Percentiles rank a stretch among this genome's conserved stretches.
These are phyloP conservation scores for Chlorella sorokiniana DNA, from an alignment of 139 green algal genomes.

Conservation along the genomic window DNA sequence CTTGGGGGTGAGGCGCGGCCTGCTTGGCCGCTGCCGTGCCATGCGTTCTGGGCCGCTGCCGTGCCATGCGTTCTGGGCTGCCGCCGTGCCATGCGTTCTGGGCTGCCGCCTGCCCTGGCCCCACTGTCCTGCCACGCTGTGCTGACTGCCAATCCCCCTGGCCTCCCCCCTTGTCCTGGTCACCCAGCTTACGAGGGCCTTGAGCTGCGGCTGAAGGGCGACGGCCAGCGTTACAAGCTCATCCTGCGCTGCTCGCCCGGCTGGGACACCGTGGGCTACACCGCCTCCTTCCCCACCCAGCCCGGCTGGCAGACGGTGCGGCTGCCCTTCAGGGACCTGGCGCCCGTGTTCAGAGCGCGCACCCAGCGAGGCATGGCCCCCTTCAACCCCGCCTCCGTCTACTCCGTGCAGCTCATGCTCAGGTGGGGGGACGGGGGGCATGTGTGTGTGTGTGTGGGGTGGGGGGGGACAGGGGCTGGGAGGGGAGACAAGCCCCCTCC, in stretches of 20 bases:
- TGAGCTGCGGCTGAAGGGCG: slow-evolving; percentile 67
- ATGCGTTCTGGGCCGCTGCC: neutral
- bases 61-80: neutral
- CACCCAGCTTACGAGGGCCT: slow-evolving; percentile 70
- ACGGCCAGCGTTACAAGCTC: slow-evolving; percentile 89
- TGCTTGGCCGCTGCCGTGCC: neutral
- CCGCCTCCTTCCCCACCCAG: slow-evolving; percentile 77
- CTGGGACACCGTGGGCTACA: slow-evolving; percentile 91
- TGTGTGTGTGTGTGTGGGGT: neutral
- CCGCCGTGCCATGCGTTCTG: neutral
- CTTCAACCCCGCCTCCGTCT: slow-evolving; percentile 67
- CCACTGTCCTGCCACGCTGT: neutral
- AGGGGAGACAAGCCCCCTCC: neutral
- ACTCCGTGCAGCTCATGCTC: slow-evolving; percentile 51
- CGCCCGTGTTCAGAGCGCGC: slow-evolving; percentile 81
- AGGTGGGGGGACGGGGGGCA: neutral
- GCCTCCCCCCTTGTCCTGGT: neutral
- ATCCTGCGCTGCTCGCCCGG: slow-evolving; percentile 76
- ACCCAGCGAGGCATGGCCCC: slow-evolving; percentile 48
- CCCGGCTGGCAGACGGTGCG: slow-evolving; percentile 74
- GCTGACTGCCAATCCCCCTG: neutral
- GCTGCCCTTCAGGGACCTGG: slow-evolving; percentile 85
- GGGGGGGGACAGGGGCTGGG: neutral
- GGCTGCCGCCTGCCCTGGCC: neutral
- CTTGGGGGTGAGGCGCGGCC: slow-evolving; percentile 42